Conservation (phyloP, 2,329 filamentous ascomycete species). For the Pseudogymnoascus sp. region DNA sequence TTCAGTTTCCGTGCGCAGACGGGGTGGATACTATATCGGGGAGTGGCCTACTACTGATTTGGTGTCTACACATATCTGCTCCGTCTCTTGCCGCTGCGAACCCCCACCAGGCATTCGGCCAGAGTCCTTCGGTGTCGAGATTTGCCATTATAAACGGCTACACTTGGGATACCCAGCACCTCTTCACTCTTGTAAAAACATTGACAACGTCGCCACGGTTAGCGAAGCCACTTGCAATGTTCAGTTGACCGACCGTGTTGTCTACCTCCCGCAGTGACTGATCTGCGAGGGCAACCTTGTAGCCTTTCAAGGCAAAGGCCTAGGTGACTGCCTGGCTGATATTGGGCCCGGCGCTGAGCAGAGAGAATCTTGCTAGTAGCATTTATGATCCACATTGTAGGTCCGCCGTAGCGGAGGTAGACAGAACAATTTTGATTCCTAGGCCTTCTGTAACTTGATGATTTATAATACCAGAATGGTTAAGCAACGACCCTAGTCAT, state of each 20-base stretch:
- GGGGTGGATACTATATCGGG: too few species aligned
- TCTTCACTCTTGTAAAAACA: constrained; percentile 34
- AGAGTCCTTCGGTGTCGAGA: neutral
- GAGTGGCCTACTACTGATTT: too few species aligned
- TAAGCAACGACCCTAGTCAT: neutral
- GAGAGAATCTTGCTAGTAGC: too few species aligned
- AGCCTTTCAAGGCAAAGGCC: constrained; percentile 34
- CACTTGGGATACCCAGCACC: constrained; percentile 30
- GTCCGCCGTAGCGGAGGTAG: neutral
- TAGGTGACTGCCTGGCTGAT: constrained; percentile 30
- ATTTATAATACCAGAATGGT: neutral
- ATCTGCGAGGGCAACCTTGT: constrained; percentile 34
- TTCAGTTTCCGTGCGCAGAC: too few species aligned
- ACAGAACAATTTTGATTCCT: neutral
- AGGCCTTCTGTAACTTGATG: neutral
- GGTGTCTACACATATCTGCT: too few species aligned
- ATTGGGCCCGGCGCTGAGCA: constrained; percentile 37
- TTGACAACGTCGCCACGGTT: constrained; percentile 28
- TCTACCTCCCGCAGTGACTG: constrained; percentile 24
- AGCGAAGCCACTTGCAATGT: constrained; percentile 32
- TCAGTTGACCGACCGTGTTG: constrained; percentile 24
- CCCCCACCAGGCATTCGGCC: too few species aligned
- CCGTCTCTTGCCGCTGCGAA: too few species aligned
- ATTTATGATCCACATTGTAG: too few species aligned
- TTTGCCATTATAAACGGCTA: constrained; percentile 38